Conservation (phyloP, 345 rosid species). For the Euphorbia tirucalli region DNA sequence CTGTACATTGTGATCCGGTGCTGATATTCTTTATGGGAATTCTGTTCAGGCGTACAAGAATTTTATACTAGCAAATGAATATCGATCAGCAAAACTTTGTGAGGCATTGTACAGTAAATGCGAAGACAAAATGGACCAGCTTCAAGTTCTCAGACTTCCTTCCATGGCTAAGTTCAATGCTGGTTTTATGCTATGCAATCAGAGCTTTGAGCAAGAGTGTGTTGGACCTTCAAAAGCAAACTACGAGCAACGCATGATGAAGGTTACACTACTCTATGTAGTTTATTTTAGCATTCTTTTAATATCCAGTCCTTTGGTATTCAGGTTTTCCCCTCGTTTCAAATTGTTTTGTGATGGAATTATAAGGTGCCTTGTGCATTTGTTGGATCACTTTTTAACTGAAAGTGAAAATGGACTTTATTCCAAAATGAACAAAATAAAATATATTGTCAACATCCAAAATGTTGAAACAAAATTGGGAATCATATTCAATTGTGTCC, state of each 20-base stretch:
- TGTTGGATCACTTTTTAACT: not conserved
- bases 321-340: not conserved
- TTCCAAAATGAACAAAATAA: not conserved
- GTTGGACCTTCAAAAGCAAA: constrained; percentile 85
- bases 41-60: constrained; percentile 62
- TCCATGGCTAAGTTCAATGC: constrained; percentile 99
- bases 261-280: constrained; percentile 38
- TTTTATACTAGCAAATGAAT: constrained; percentile 68
- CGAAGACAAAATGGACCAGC: constrained; percentile 97
- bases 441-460: not conserved
- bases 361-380: not conserved
- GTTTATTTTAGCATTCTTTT: not conserved
- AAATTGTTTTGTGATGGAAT: not conserved
- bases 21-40: constrained; percentile 16
- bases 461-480: not conserved
- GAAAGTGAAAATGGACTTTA: not conserved
- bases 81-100: constrained; percentile 82
- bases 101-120: constrained; percentile 75
- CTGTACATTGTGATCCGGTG: not conserved
- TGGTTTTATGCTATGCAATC: constrained; percentile 89
- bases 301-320: not conserved
- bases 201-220: constrained; percentile 74
- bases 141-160: constrained; percentile 96
- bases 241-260: constrained; percentile 80
- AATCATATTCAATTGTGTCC: not conserved